Base-by-base conservation (phyloP, 1,284 basidiomycete genomes). In the Grifola frondosa region DNA sequence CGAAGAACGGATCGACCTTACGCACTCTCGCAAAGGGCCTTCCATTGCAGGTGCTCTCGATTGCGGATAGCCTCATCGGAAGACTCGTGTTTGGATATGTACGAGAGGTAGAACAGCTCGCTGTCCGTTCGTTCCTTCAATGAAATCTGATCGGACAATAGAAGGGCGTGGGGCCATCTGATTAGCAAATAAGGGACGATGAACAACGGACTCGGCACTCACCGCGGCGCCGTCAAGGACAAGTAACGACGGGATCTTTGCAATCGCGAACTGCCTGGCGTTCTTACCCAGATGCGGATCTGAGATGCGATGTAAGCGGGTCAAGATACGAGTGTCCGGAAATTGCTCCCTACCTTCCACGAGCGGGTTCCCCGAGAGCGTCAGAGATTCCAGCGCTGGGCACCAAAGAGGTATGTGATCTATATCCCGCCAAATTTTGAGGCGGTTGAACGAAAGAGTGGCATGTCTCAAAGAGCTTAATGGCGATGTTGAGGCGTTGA, bases 21-120 rank as follows among this genome's bases (percentile, higher is more conserved):
- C 83, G 54, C 54, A 90, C 88, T 83, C 44, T 67, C 50, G 53
- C 81, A 84, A 23, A 92, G 67, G 29, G 68, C 68, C 26, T 60
- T 55, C 81, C 84, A 89, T 41, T 76, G 80, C 26, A 83, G 82
- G 55, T 88, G 81, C 50, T 67, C 63, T 53, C 63, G 59, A 40
- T 54, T 52, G 41, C 75, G 71, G 44, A 70, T 71, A 20, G 72
- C 68, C 16, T 78, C 75, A 23, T 69, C 64, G 17, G 63, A 60
- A 24, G 68, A 63, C 31, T 63, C 58, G 31, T 75, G 64, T 37
- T 74, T 76, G 38, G 71, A 68, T 49, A 85, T 69, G 56, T 70
- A 74, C 25, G 83, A 83, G 40, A 95, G 69, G 65, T 94, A 96
- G 60, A 87, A 90, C 30, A 91, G 65, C 65, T 97, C 94, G 37